These are phyloP conservation scores for Lipomyces kockii DNA, from an alignment of 805 yeast species.

Conservation along the genomic window DNA sequence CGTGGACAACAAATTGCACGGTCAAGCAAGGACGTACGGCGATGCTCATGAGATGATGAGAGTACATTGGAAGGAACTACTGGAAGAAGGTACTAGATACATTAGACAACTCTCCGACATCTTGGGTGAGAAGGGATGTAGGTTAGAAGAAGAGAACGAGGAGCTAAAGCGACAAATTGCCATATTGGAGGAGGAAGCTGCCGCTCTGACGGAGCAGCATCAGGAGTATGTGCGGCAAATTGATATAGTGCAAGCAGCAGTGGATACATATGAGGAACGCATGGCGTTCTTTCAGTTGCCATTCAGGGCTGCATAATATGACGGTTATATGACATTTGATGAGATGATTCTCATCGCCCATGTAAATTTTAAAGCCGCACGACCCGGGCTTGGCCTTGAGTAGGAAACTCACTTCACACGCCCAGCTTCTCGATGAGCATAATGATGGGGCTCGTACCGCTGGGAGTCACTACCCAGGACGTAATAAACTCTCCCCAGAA, in stretches of 20 bases:
- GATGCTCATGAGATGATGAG: neutral
- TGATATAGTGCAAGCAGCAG: neutral
- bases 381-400: too few relatives aligned
- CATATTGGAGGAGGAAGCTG: neutral
- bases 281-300: neutral
- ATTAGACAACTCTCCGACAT: neutral
- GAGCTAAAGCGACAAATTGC: neutral
- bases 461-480: too few relatives aligned
- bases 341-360: too few relatives aligned
- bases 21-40: neutral
- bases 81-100: neutral
- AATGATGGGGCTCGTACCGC: too few relatives aligned
- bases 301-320: too few relatives aligned
- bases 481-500: too few relatives aligned
- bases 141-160: neutral
- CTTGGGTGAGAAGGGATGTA: neutral
- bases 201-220: neutral
- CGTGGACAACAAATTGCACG: neutral
- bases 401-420: too few relatives aligned
- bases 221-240: neutral
- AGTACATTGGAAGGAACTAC: neutral
- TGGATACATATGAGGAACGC: neutral
- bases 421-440: too few relatives aligned
- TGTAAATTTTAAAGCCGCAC: too few relatives aligned
- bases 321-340: too few relatives aligned